Evolutionary conservation across 2,329 filamentous ascomycete species (phyloP).

Genomic region (Tolypocladium capitatum): DNA sequence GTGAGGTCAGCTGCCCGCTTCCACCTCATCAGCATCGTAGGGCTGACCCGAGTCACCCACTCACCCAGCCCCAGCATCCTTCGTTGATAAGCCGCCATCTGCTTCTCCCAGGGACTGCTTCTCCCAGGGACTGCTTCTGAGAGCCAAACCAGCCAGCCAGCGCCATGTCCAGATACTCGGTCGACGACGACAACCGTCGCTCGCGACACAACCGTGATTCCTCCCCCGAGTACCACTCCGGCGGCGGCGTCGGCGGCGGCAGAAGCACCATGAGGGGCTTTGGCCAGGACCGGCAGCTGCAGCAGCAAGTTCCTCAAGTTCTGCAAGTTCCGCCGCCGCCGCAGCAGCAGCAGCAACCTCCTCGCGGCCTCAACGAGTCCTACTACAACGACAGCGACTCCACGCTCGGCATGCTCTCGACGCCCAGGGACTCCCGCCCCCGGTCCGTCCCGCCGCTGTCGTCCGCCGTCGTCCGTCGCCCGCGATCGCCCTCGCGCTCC

Average conservation of each 20-base stretch:
- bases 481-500: conserved; percentile 6
- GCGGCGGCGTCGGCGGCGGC: conserved; percentile 11
- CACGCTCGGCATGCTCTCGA: conserved; percentile 16
- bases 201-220: conserved; percentile 13
- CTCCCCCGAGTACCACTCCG: conserved; percentile 19
- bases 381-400: conserved; percentile 12
- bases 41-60: background rate
- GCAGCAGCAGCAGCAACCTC: conserved; percentile 2
- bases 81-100: background rate
- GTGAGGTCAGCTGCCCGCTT: background rate
- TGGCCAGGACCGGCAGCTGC: background rate
- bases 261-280: background rate
- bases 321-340: background rate
- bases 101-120: background rate
- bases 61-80: background rate
- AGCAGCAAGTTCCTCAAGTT: background rate
- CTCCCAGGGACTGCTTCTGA: background rate
- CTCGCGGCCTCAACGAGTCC: conserved; percentile 12
- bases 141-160: background rate
- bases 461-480: conserved; percentile 8
- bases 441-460: conserved; percentile 19
- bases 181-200: conserved; percentile 13
- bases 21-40: background rate
- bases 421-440: conserved; percentile 12
- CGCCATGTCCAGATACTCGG: conserved; percentile 10